Conservation (phyloP, 768 basidiomycete genomes). For the Suillus spraguei region DNA sequence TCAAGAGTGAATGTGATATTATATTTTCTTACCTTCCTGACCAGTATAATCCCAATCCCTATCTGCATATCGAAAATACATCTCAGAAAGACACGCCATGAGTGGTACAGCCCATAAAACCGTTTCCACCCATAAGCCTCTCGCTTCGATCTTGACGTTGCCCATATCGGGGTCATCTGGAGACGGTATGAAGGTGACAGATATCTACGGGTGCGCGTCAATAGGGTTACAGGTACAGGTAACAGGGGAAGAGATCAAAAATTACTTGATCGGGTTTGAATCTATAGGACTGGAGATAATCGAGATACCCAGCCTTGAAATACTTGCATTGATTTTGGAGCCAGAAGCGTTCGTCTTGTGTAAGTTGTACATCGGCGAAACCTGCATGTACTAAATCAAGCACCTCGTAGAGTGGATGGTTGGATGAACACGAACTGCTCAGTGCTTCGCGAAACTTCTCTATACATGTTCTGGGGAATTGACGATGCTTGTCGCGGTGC, state of each 20-base stretch:
- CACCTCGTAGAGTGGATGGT: background rate
- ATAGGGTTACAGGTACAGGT: background rate
- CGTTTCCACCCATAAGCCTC: constrained; percentile 77
- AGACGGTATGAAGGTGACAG: constrained; percentile 61
- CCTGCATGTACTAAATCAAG: constrained; percentile 46
- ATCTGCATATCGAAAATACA: constrained; percentile 75
- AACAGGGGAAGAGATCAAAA: background rate
- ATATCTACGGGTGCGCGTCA: constrained; percentile 49
- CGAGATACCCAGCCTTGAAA: constrained; percentile 70
- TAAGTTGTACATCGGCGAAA: constrained; percentile 63
- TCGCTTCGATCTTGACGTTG: constrained; percentile 68
- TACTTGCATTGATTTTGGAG: constrained; percentile 72
- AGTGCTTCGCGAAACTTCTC: constrained; percentile 44
- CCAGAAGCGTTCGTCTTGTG: constrained; percentile 65
- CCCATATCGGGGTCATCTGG: constrained; percentile 48
- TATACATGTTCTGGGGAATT: constrained; percentile 52
- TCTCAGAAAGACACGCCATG: constrained; percentile 90
- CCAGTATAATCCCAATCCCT: constrained; percentile 84
- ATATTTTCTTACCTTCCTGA: constrained; percentile 62
- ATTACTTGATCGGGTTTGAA: constrained; percentile 54
- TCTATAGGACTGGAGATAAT: constrained; percentile 67
- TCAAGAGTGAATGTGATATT: background rate
- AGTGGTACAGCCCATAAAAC: constrained; percentile 97
- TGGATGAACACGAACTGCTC: constrained; percentile 47
- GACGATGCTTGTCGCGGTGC: constrained; percentile 65